phyloP scores from a whole-genome alignment of 495 filamentous ascomycete genomes.

The Penicillium cataractarum region DNA sequence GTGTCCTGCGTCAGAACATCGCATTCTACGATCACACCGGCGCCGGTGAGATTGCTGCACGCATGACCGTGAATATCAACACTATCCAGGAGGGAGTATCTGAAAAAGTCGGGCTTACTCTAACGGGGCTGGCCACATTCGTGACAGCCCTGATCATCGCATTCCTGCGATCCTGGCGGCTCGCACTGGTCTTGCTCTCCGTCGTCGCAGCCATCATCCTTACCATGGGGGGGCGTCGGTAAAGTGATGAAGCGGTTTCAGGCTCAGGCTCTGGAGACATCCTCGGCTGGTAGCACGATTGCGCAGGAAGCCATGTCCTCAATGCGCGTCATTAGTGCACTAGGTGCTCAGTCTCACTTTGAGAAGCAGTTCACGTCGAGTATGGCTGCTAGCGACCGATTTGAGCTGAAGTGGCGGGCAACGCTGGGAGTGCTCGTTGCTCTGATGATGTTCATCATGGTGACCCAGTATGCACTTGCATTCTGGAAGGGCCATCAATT shows the following conservation, averaged over 20 bases:
- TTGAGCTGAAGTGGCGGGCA: background rate
- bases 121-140: constrained; percentile 39
- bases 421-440: background rate
- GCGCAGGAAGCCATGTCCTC: background rate
- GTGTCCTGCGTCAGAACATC: constrained; percentile 46
- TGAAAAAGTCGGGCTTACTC: constrained; percentile 34
- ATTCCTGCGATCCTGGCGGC: constrained; percentile 40
- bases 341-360: background rate
- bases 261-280: background rate
- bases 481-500: constrained; percentile 2
- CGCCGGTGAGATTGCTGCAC: constrained; percentile 40
- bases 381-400: background rate
- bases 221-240: background rate
- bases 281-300: background rate
- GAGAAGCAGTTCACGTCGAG: background rate
- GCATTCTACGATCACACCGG: constrained; percentile 43
- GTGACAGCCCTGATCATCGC: constrained; percentile 40
- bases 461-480: background rate
- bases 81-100: constrained; percentile 50
- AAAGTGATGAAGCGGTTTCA: background rate
- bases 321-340: background rate
- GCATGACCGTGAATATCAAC: constrained; percentile 44
- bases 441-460: background rate
- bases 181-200: constrained; percentile 38
- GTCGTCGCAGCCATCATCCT: background rate